Base-by-base conservation (phyloP, 495 filamentous ascomycete genomes). In the Hypoxylon rickii region DNA sequence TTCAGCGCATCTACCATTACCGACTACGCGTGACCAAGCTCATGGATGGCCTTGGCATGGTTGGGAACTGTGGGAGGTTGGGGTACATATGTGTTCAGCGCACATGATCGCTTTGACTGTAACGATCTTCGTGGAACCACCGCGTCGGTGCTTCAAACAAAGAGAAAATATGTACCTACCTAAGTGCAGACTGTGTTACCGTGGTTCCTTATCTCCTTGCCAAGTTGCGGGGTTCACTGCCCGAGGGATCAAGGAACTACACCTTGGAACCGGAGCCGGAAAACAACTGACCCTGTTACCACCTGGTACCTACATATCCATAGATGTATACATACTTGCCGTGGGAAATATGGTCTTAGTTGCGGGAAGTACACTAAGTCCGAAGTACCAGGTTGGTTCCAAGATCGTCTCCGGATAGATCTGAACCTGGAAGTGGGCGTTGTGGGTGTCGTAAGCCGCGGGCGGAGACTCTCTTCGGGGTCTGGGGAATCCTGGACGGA, bases 141-240 rank as follows among this genome's bases (percentile, higher is more conserved):
- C 7, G 20, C 42, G 16, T 13, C 32, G 51, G 52, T n/a, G 47
- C 58, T 47, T 36, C 36, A 48, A 44, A 32, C 37, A 39, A 15
- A 10, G 41, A 62, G n/a, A n/a, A n/a, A n/a, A n/a, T n/a, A n/a
- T n/a, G n/a, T n/a, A n/a, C n/a, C n/a, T n/a, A n/a, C n/a, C n/a
- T n/a, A n/a, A n/a, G n/a, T 29, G 4, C 10, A 10, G 4, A 29
- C 4, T 29, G 10, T 29, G 24, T 29, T 10, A 29, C 24, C 24
- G 4, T 29, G 4, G 24, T 4, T 10, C 24, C 24, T 4, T 10
- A 10, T 4, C 4, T 10, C 24, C 4, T 29, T 29, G 10, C 24
- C 24, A 29, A 29, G 24, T 29, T n/a, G 58, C 51, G 58, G 58
- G 51, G 51, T 61, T 26, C 51, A 34, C 29, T 47, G 51, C 51